These are phyloP conservation scores for Coniferiporia weirii DNA, from an alignment of 1,284 basidiomycete genomes.

Conservation along the genomic window DNA sequence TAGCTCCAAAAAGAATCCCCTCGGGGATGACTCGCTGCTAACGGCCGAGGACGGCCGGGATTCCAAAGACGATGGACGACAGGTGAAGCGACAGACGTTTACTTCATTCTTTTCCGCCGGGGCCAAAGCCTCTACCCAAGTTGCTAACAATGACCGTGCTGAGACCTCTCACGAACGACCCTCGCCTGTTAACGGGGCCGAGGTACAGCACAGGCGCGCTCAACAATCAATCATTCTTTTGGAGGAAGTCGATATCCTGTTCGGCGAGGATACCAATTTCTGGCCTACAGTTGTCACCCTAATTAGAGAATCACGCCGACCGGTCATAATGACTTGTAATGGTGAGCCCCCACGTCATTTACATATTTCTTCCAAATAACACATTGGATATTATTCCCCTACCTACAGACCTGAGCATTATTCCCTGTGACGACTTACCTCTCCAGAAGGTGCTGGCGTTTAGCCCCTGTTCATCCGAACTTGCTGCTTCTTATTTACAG, in stretches of 20 bases:
- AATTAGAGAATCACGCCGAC: slow-evolving; percentile 77
- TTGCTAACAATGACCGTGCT: neutral
- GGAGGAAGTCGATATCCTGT: slow-evolving; percentile 97
- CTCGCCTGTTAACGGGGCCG: neutral
- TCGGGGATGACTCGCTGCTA: neutral
- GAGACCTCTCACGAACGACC: neutral
- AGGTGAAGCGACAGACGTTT: neutral
- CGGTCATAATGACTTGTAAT: slow-evolving; percentile 90
- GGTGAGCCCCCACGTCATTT: slow-evolving; percentile 46
- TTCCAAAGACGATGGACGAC: neutral
- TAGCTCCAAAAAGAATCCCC: neutral
- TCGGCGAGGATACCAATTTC: slow-evolving; percentile 85
- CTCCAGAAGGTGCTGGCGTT: slow-evolving; percentile 74
- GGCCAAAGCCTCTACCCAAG: neutral
- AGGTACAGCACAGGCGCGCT: slow-evolving; percentile 27
- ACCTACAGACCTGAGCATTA: slow-evolving; percentile 56
- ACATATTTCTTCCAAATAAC: neutral
- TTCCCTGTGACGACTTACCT: slow-evolving; percentile 71
- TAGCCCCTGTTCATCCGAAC: slow-evolving; percentile 46
- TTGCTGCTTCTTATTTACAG: slow-evolving; percentile 72
- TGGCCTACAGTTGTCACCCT: slow-evolving; percentile 83
- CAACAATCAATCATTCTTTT: slow-evolving; percentile 88
- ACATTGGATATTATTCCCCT: slow-evolving; percentile 13
- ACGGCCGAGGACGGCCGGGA: neutral
- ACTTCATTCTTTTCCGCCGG: neutral